Evolutionary conservation across 331 rosid genomes (phyloP).

Genomic region (Malus hybrid): DNA sequence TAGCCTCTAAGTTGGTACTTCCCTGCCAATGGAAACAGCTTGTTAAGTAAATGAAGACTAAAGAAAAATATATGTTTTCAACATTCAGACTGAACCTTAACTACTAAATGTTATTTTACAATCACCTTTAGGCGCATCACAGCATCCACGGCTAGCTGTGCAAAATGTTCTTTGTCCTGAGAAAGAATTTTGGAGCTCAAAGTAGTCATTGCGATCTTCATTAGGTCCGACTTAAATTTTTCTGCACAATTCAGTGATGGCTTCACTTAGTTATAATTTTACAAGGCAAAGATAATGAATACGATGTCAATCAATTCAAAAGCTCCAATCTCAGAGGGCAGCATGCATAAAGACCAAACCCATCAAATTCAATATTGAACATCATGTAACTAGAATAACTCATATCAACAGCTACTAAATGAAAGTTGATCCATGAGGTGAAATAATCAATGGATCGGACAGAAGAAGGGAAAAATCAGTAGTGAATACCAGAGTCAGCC

Average conservation of each 20-base stretch:
- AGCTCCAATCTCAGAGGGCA: background rate
- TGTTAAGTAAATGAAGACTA: background rate
- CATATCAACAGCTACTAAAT: background rate
- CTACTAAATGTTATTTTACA: slow-evolving; percentile 1
- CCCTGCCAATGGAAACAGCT: slow-evolving; percentile 59
- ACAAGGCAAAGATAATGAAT: background rate
- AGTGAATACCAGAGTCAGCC: slow-evolving; percentile 56
- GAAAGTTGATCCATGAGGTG: background rate
- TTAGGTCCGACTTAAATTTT: slow-evolving; percentile 78
- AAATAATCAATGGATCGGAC: background rate
- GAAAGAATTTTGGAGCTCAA: slow-evolving; percentile 96
- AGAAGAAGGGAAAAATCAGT: background rate
- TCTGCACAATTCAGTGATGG: slow-evolving; percentile 41
- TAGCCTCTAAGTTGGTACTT: slow-evolving; percentile 86
- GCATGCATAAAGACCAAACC: background rate
- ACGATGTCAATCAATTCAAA: background rate
- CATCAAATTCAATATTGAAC: background rate
- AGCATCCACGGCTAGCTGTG: slow-evolving; percentile 87
- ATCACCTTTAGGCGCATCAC: slow-evolving; percentile 89
- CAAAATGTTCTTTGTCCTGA: slow-evolving; percentile 93
- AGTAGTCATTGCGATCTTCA: slow-evolving; percentile 97
- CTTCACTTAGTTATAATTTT: slow-evolving; percentile 9
- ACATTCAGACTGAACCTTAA: background rate
- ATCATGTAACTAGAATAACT: background rate
- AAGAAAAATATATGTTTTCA: background rate